Base-by-base conservation (phyloP, 495 filamentous ascomycete species). In the Cercophora sp. region DNA sequence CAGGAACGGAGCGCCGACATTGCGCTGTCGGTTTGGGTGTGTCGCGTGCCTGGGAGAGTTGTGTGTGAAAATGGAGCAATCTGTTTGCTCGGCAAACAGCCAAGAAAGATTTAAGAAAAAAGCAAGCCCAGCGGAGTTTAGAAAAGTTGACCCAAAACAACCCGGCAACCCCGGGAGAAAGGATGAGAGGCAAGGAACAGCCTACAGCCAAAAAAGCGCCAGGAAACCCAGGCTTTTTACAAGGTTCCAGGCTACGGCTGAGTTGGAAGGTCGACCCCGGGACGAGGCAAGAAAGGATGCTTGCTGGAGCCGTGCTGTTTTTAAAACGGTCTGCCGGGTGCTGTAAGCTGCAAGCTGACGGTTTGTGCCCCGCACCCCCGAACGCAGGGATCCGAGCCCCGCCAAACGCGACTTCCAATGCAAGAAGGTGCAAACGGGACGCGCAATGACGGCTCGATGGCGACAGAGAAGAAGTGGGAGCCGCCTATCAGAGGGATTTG, bases 1-100 rank as follows among this genome's bases (percentile, higher is more conserved):
- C 64, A 67, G 18, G 62, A 60, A 23, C 64, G 62, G 20, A 67
- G 56, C 3, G 55, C 49, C 25, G 64, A 60, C 64, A 67, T 67
- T 16, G 18, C 26, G 39, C 11, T 29, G 36, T n/a, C n/a, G n/a
- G n/a, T n/a, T n/a, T n/a, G n/a, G n/a, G n/a, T n/a, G n/a, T n/a
- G n/a, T n/a, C n/a, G n/a, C n/a, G n/a, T n/a, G n/a, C n/a, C n/a
- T n/a, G n/a, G n/a, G n/a, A n/a, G n/a, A n/a, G n/a, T n/a, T n/a
- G n/a, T n/a, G n/a, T n/a, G n/a, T n/a, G n/a, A n/a, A n/a, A n/a
- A n/a, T n/a, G n/a, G n/a, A n/a, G n/a, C n/a, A n/a, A n/a, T n/a
- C n/a, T n/a, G n/a, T n/a, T n/a, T n/a, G n/a, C n/a, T n/a, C n/a
- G n/a, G n/a, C 36, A 39, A 39, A 19, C n/a, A 24, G 24, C 20